Conservation (phyloP, 2,329 filamentous ascomycete genomes). For the Lasiodiplodia gonubiensis region DNA sequence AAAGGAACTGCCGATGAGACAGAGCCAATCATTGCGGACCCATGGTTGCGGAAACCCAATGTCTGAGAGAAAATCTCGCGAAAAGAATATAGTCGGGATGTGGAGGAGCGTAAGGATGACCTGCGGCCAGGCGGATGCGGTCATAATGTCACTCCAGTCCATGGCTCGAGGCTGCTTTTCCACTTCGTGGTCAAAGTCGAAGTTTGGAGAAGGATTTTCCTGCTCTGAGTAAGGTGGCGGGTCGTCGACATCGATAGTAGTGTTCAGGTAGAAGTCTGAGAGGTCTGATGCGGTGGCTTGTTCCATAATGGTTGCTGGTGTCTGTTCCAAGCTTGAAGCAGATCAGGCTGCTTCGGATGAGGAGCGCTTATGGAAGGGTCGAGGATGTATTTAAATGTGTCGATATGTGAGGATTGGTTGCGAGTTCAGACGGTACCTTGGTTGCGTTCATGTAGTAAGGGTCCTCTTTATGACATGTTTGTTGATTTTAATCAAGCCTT, state of each 20-base stretch:
- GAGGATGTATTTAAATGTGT: not conserved
- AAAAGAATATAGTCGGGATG: not conserved
- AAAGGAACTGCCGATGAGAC: too few relatives aligned
- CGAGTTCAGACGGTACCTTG: not conserved
- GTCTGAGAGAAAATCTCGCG: not conserved
- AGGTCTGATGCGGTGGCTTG: not conserved
- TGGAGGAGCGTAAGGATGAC: not conserved
- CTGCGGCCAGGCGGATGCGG: not conserved
- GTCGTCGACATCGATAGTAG: not conserved
- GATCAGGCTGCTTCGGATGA: too few relatives aligned
- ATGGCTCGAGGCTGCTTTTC: not conserved
- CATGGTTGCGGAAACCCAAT: not conserved
- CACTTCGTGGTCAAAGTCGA: not conserved
- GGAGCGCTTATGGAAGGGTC: too few relatives aligned
- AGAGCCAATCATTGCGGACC: not conserved
- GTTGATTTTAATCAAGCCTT: too few relatives aligned
- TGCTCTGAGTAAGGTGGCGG: not conserved
- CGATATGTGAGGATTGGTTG: not conserved
- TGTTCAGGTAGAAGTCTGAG: not conserved
- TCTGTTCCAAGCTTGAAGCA: too few relatives aligned
- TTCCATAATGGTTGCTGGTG: too few relatives aligned
- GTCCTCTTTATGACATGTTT: not conserved
- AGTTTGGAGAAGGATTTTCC: not conserved
- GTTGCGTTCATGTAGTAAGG: not conserved
- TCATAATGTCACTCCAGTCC: not conserved